Evolutionary conservation across 2,329 filamentous ascomycete genomes (phyloP).

Genomic region (Stachybotrys chlorohalonatus): DNA sequence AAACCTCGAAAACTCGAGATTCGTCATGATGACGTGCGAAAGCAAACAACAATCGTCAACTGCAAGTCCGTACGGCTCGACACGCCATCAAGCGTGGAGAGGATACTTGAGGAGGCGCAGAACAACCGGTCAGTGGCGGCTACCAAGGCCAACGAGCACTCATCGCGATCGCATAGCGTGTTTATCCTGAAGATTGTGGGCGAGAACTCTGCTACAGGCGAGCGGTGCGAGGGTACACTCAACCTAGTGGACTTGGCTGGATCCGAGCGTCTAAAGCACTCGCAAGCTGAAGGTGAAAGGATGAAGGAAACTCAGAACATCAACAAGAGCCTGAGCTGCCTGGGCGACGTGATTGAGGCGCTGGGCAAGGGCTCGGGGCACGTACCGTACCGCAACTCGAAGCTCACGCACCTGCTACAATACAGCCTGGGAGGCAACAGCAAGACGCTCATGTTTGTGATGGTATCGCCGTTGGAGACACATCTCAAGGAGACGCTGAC

Average conservation of each 20-base stretch:
- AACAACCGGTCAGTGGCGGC: conserved; percentile 87
- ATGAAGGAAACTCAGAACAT: conserved; percentile 95
- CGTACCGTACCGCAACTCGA: conserved; percentile 92
- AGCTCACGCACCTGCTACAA: conserved; percentile 91
- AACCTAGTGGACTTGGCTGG: conserved; percentile 95
- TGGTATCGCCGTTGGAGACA: conserved; percentile 86
- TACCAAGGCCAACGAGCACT: conserved; percentile 95
- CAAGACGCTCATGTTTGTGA: conserved; percentile 98
- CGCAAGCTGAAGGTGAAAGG: conserved; percentile 74
- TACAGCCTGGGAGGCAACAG: conserved; percentile 91
- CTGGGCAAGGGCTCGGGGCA: conserved; percentile 78
- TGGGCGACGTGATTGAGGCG: conserved; percentile 90
- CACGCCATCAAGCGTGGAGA: conserved; percentile 70
- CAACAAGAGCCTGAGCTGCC: conserved; percentile 85
- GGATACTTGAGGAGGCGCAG: conserved; percentile 70
- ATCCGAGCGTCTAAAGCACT: conserved; percentile 82
- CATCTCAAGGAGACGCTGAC: conserved; percentile 91
- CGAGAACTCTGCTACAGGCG: conserved; percentile 66
- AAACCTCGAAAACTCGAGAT: conserved; percentile 80
- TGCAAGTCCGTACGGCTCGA: conserved; percentile 69
- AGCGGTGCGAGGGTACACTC: conserved; percentile 83
- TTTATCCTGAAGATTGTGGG: conserved; percentile 78
- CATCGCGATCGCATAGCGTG: conserved; percentile 88
- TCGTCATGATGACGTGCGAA: conserved; percentile 72
- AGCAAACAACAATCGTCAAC: conserved; percentile 75